Conservation (phyloP, 768 basidiomycete genomes). For the Russula olivacea region DNA sequence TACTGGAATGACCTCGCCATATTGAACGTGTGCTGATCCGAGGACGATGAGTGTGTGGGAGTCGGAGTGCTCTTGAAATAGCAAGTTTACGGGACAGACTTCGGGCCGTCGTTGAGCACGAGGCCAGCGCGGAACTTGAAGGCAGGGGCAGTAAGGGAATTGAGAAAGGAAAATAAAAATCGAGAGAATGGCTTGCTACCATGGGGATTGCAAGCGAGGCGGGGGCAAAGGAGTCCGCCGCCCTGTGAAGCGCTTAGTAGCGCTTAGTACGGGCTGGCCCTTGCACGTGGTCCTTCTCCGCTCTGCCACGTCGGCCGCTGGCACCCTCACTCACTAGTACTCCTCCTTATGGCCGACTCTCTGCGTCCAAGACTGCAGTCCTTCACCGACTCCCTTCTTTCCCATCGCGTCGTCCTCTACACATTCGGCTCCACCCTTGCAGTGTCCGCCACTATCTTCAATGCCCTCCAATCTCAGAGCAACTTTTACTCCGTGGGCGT, state of each 20-base stretch:
- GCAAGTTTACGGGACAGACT: constrained; percentile 6
- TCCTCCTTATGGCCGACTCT: constrained; percentile 35
- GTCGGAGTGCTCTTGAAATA: constrained; percentile 9
- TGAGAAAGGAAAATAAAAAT: constrained; percentile 5
- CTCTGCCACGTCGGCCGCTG: constrained; percentile 9
- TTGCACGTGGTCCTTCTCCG: constrained; percentile 11
- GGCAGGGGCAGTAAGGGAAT: background rate
- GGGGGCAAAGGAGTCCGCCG: background rate
- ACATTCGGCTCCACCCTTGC: constrained; percentile 58
- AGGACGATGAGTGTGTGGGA: constrained; percentile 7
- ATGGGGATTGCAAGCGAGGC: constrained; percentile 10
- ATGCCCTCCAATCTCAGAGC: constrained; percentile 74
- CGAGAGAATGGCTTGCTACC: constrained; percentile 4
- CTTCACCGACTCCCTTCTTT: constrained; percentile 45
- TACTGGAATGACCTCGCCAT: constrained; percentile 3
- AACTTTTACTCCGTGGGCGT: constrained; percentile 96
- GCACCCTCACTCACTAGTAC: too few relatives aligned
- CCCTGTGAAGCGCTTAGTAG: background rate
- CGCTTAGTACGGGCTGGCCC: background rate
- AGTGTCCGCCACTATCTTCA: constrained; percentile 65
- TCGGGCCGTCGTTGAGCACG: background rate
- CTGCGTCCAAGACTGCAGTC: constrained; percentile 49
- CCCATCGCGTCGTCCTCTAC: constrained; percentile 68
- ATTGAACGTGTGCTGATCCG: constrained; percentile 15
- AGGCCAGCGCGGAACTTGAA: background rate